Conservation (phyloP, 805 yeast species). For the Maudiozyma bulderi region DNA sequence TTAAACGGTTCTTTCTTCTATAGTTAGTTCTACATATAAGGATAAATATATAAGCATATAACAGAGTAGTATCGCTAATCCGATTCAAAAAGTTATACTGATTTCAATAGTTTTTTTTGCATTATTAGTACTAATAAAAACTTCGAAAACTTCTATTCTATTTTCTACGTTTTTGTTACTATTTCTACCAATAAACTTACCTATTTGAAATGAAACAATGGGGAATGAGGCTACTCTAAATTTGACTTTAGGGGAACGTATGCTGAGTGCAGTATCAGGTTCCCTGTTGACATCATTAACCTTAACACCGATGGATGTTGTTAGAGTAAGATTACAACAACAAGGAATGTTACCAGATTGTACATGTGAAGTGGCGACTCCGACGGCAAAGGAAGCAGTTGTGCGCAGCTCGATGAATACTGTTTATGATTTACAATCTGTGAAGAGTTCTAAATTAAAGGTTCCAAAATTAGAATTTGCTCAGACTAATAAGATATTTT, state of each 20-base stretch:
- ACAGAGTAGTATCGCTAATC: too few relatives aligned
- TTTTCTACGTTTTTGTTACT: too few relatives aligned
- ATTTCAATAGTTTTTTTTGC: too few relatives aligned
- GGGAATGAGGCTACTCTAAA: conserved; percentile 3
- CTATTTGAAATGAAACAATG: conserved; percentile 4
- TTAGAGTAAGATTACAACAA: conserved; percentile 67
- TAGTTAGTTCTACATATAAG: too few relatives aligned
- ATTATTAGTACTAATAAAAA: too few relatives aligned
- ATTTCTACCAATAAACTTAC: too few relatives aligned
- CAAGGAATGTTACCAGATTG: conserved; percentile 52
- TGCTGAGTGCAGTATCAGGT: conserved; percentile 74
- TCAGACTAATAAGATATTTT: conserved; percentile 11
- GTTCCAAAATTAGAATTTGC: too few relatives aligned
- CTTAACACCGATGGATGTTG: conserved; percentile 74
- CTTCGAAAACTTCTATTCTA: too few relatives aligned
- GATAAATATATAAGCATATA: too few relatives aligned
- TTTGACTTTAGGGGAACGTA: conserved; percentile 41
- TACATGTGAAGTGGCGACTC: conserved; percentile 16
- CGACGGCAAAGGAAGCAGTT: conserved; percentile 16
- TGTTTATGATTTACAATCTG: conserved; percentile 1
- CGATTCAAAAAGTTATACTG: too few relatives aligned
- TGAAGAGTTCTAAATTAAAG: conserved; percentile 2
- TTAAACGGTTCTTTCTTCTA: too few relatives aligned
- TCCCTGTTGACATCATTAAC: conserved; percentile 62
- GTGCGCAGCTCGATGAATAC: not conserved